Percentiles rank a stretch among this genome's conserved stretches.
phyloP scores from a whole-genome alignment of 164 flowering plant species.

The Malania oleifera region DNA sequence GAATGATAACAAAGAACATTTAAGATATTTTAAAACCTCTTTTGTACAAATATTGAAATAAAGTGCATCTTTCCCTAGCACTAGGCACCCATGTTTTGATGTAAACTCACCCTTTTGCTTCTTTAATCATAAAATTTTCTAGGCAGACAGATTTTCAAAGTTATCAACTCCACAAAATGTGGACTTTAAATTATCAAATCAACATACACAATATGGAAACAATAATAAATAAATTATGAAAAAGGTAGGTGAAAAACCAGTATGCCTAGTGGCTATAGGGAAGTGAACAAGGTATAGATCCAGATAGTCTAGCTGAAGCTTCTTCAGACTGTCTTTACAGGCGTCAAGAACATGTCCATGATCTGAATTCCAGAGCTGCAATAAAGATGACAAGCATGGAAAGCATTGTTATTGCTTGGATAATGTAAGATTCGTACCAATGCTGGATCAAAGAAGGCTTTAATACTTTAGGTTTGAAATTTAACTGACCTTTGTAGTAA shows the following conservation, averaged over 20 bases:
- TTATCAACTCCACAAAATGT: not conserved
- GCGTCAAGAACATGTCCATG: conserved; percentile 93
- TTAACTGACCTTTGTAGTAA: conserved; percentile 69
- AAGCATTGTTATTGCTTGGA: not conserved
- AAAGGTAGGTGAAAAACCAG: conserved; percentile 40
- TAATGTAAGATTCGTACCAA: not conserved
- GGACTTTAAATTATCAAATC: not conserved
- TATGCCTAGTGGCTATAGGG: conserved; percentile 79
- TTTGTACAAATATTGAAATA: too few relatives aligned
- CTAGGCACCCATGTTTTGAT: not conserved
- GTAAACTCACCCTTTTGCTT: not conserved
- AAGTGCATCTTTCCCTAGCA: not conserved
- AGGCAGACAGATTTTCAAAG: not conserved
- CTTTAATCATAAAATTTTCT: not conserved
- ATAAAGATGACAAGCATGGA: not conserved
- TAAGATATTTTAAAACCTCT: too few relatives aligned
- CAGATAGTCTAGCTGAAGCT: conserved; percentile 79
- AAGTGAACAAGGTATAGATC: conserved; percentile 92
- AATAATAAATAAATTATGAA: not conserved
- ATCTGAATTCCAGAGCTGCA: conserved; percentile 96
- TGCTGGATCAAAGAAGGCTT: too few relatives aligned
- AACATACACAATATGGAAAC: not conserved
- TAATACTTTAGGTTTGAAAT: not conserved
- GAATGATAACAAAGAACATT: too few relatives aligned
- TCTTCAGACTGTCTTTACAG: conserved; percentile 83